Percentiles rank a stretch among this genome's conserved stretches.
Conservation (phyloP, 2,329 filamentous ascomycete genomes). For the Neodidymelliopsis sp. region DNA sequence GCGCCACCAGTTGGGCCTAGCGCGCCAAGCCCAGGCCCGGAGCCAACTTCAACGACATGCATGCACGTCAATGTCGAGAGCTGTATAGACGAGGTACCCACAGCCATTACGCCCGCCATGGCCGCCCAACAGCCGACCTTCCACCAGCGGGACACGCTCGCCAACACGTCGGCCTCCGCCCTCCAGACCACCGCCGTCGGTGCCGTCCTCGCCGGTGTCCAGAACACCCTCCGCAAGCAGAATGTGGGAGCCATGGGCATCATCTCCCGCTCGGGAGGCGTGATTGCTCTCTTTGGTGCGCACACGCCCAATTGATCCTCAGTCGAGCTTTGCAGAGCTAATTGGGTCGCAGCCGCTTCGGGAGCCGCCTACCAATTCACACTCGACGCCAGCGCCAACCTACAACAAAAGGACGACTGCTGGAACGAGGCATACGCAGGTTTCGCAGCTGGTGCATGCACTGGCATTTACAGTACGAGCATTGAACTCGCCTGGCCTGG, state of each 20-base stretch:
- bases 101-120: conserved; percentile 46
- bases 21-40: conserved; percentile 19
- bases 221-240: conserved; percentile 84
- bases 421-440: conserved; percentile 79
- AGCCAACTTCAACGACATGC: conserved; percentile 27
- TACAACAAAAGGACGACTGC: conserved; percentile 82
- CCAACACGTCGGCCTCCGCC: conserved; percentile 69
- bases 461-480: conserved; percentile 76
- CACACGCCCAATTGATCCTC: conserved; percentile 3
- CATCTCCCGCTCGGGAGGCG: conserved; percentile 78
- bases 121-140: conserved; percentile 56
- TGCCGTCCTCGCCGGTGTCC: conserved; percentile 76
- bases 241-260: conserved; percentile 84
- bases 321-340: conserved; percentile 24
- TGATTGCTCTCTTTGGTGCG: conserved; percentile 73
- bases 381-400: conserved; percentile 78
- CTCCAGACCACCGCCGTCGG: conserved; percentile 72
- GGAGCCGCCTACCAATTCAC: conserved; percentile 82
- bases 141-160: conserved; percentile 78
- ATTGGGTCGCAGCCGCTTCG: conserved; percentile 66
- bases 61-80: conserved; percentile 18
- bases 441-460: conserved; percentile 74
- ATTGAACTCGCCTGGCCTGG: neutral
- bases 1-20: conserved; percentile 12
- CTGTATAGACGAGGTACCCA: conserved; percentile 31